A percentile compares a stretch with the other conserved stretches of the same genome.
Conservation (phyloP, 805 yeast species). For the Cephaloascus albidus region DNA sequence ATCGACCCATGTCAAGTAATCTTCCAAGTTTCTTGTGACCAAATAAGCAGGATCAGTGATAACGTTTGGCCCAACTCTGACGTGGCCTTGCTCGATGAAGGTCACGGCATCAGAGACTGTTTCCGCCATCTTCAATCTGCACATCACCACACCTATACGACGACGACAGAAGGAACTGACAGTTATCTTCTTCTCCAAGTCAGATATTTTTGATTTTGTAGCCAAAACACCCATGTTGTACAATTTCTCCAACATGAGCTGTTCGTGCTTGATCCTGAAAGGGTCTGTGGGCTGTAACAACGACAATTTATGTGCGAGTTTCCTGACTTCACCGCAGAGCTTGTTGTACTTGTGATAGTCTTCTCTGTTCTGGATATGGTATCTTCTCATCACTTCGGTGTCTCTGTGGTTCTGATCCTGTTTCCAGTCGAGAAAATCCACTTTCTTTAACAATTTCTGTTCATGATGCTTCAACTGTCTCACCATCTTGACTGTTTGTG, state of each 20-base stretch:
- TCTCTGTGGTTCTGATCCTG: constrained; percentile 94
- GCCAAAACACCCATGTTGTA: constrained; percentile 83
- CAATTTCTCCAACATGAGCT: constrained; percentile 75
- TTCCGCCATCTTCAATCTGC: constrained; percentile 89
- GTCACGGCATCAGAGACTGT: constrained; percentile 82
- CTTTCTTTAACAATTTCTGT: constrained; percentile 88
- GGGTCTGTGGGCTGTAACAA: constrained; percentile 83
- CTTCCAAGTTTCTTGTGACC: constrained; percentile 91
- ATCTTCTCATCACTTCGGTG: constrained; percentile 91
- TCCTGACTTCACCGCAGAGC: constrained; percentile 85
- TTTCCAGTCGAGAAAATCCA: constrained; percentile 96
- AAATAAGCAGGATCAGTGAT: constrained; percentile 93
- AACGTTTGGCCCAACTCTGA: constrained; percentile 92
- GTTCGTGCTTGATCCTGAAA: constrained; percentile 80
- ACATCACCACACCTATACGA: constrained; percentile 91
- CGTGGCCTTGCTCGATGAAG: constrained; percentile 94
- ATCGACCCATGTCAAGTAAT: constrained; percentile 97
- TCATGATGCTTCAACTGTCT: constrained; percentile 91
- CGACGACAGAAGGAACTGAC: constrained; percentile 91
- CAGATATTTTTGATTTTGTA: constrained; percentile 84
- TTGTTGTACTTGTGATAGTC: constrained; percentile 93
- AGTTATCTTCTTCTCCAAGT: constrained; percentile 82
- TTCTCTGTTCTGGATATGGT: constrained; percentile 89
- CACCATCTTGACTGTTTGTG: constrained; percentile 41
- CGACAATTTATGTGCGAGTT: constrained; percentile 78